Evolutionary conservation across 2,329 filamentous ascomycete genomes (phyloP).

Genomic region (Xylariaceae sp.): DNA sequence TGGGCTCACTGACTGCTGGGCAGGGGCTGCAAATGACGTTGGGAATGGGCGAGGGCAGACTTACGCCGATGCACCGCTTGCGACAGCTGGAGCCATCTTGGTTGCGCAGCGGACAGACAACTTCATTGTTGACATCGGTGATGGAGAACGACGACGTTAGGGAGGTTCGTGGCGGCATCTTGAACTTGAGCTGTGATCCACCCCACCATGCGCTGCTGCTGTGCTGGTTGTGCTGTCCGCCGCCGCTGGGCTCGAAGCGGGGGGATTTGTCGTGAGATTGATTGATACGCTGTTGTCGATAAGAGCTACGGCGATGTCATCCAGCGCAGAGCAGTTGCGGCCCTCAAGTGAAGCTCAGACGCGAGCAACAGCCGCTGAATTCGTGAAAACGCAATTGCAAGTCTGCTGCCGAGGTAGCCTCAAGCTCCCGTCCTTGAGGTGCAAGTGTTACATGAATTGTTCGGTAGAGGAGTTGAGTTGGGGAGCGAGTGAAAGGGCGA

Average conservation of each 20-base stretch:
- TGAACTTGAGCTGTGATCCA: constrained; percentile 37
- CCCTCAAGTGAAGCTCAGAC: constrained; percentile 18
- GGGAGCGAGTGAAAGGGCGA: constrained; percentile 18
- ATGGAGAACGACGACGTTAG: constrained; percentile 90
- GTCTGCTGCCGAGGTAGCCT: constrained; percentile 31
- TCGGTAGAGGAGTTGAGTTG: constrained; percentile 34
- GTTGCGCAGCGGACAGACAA: constrained; percentile 92
- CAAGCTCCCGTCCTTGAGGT: constrained; percentile 31
- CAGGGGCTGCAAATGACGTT: too few species aligned
- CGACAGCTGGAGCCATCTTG: constrained; percentile 96
- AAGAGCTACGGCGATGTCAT: constrained; percentile 24
- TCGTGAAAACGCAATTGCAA: constrained; percentile 13
- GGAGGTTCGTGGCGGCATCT: constrained; percentile 86
- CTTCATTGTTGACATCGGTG: constrained; percentile 89
- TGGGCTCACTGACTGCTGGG: too few species aligned
- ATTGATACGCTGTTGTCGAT: constrained; percentile 24
- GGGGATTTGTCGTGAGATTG: constrained; percentile 27
- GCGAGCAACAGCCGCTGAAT: constrained; percentile 13
- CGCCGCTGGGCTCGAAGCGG: constrained; percentile 34
- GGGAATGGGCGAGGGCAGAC: constrained; percentile 43
- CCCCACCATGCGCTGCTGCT: constrained; percentile 50
- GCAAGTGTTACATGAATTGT: constrained; percentile 44
- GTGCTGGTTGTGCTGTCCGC: not conserved
- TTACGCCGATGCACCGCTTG: constrained; percentile 96
- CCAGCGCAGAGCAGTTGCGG: constrained; percentile 18